Evolutionary conservation across 2,329 filamentous ascomycete species (phyloP), one percentile per base, ranked within the genome.

Genomic region (Ascochyta fabae): DNA sequence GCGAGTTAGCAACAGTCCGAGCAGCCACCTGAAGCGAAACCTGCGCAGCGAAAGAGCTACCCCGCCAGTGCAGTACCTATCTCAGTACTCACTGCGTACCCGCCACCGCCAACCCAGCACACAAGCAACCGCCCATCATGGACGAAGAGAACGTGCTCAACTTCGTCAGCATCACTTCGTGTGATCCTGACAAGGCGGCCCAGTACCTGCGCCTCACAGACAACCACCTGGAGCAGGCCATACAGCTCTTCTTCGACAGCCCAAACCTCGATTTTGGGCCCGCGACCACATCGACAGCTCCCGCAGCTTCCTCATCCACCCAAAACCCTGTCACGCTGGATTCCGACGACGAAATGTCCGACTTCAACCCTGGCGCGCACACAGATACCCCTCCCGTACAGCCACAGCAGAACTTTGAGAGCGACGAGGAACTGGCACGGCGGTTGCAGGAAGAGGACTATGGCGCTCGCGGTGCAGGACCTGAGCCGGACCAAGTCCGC

Each of bases 401-500:
- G 16, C 54, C 62, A 16, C 62, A 62, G 23, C 56, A 58, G 42
- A 66, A 64, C 44, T 86, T 90, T 62, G 93, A 97, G 61, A 92
- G 96, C 68, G 95, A 99, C 69, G 93, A 92, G 48, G 93, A 91
- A 39, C 94, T 98, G 87, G 95, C 95, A 6, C 86, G 93, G 74
- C 86, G 91, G 53, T 76, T 99, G 56, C 95, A 99, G 74, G 90
- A 99, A 70, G 92, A 99, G 76, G 84, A 96, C 71, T 98, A 97
- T 67, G 83, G 84, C 33, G 66, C 59, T n/a, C 48, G 64, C n/a
- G 79, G 78, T 58, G 67, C 73, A 44, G 72, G 73, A 22, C 78
- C 73, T 74, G 56, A 27, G 10, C 42, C 64, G 48, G 34, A 88
- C 88, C 65, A 88, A 82, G 88, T 99, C 50, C 84, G 95, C 69